Conservation (phyloP, 768 basidiomycete genomes). For the Chalciporus chontae region DNA sequence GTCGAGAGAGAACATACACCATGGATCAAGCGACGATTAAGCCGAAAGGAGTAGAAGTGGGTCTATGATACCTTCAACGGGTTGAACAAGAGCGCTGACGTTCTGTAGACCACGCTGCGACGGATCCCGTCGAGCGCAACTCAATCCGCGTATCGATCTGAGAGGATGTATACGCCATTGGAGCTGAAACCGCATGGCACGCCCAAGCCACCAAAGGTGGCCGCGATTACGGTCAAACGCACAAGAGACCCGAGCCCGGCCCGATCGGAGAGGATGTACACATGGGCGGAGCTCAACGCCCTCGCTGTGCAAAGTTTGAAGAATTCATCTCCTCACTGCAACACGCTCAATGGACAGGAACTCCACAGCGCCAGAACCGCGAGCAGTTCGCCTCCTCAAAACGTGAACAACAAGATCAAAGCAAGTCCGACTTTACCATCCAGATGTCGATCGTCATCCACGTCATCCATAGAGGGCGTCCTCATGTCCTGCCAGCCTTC, state of each 20-base stretch:
- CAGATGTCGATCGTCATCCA: constrained; percentile 34
- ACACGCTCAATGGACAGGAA: constrained; percentile 9
- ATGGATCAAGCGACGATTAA: constrained; percentile 13
- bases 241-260: constrained; percentile 25
- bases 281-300: constrained; percentile 32
- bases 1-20: constrained; percentile 8
- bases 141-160: constrained; percentile 24
- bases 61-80: constrained; percentile 1
- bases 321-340: constrained; percentile 21
- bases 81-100: neutral
- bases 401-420: constrained; percentile 8
- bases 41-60: constrained; percentile 22
- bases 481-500: constrained; percentile 64
- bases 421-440: constrained; percentile 7
- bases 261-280: constrained; percentile 33
- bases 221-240: constrained; percentile 12
- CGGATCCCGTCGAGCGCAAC: constrained; percentile 19
- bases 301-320: constrained; percentile 26
- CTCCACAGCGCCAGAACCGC: constrained; percentile 11
- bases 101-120: constrained; percentile 13
- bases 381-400: constrained; percentile 22
- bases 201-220: constrained; percentile 18
- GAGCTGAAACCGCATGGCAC: constrained; percentile 16
- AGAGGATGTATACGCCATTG: constrained; percentile 19
- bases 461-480: constrained; percentile 46